phyloP scores from a whole-genome alignment of 1,284 basidiomycete species.

The Hemileia vastatrix region DNA sequence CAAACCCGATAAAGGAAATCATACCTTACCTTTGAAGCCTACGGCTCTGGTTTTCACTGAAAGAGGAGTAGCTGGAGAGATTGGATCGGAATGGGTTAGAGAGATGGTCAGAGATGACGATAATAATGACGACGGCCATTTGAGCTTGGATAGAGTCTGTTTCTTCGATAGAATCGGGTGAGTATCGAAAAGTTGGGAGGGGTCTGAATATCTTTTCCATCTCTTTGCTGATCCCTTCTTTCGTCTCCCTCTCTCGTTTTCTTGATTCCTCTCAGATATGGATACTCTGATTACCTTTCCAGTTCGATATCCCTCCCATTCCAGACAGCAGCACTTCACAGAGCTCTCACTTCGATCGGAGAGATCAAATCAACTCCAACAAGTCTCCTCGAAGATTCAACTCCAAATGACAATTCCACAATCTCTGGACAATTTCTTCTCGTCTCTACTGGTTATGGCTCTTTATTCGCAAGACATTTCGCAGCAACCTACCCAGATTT shows the following conservation, averaged over 20 bases:
- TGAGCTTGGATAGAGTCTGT: constrained; percentile 29
- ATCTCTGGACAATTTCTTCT: too few relatives aligned
- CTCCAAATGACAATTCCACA: too few relatives aligned
- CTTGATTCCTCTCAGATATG: too few relatives aligned
- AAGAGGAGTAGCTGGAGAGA: constrained; percentile 29
- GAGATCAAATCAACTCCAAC: too few relatives aligned
- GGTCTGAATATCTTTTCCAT: not conserved
- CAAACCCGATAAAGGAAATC: constrained; percentile 4
- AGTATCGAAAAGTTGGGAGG: not conserved
- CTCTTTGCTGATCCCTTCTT: not conserved
- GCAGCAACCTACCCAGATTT: too few relatives aligned
- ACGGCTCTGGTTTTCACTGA: constrained; percentile 35
- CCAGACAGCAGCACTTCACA: too few relatives aligned
- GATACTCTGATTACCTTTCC: too few relatives aligned
- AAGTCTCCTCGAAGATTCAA: too few relatives aligned
- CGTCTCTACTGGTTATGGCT: too few relatives aligned
- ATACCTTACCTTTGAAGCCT: constrained; percentile 17
- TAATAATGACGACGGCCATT: constrained; percentile 30
- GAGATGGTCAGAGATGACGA: constrained; percentile 29
- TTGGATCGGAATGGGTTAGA: constrained; percentile 30
- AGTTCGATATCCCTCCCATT: too few relatives aligned
- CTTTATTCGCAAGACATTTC: too few relatives aligned
- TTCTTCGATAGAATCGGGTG: constrained; percentile 33
- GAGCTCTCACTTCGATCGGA: too few relatives aligned
- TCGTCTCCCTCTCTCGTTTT: not conserved